phyloP scores from a whole-genome alignment of 345 rosid genomes.

The Aethionema arabicum region DNA sequence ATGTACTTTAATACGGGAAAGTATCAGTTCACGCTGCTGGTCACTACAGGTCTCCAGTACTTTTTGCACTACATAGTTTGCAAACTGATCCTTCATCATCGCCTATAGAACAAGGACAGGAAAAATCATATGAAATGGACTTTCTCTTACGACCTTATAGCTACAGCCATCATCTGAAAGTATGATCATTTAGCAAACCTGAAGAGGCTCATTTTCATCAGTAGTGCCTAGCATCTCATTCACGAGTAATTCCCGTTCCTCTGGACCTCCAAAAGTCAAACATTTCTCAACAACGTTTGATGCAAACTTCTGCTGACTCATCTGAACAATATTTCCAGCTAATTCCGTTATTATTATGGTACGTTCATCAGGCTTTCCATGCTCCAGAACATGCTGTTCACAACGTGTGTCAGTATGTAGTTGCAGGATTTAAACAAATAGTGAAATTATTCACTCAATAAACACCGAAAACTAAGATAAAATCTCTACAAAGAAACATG shows the following conservation, averaged over 20 bases:
- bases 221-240: slow-evolving; percentile 97
- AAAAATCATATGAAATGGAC: neutral
- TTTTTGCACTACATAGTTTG: slow-evolving; percentile 97
- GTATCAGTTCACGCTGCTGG: slow-evolving; percentile 79
- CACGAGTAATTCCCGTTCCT: slow-evolving; percentile 72
- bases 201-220: slow-evolving; percentile 98
- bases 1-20: slow-evolving; percentile 84
- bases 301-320: slow-evolving; percentile 99
- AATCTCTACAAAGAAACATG: too few relatives aligned
- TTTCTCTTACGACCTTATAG: neutral
- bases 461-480: too few relatives aligned
- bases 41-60: slow-evolving; percentile 96
- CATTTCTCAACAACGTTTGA: slow-evolving; percentile 96
- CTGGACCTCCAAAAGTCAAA: slow-evolving; percentile 69
- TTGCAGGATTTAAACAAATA: slow-evolving; percentile 8
- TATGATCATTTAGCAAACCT: slow-evolving; percentile 65
- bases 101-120: slow-evolving; percentile 44
- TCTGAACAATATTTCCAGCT: slow-evolving; percentile 83
- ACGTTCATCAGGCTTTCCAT: slow-evolving; percentile 87
- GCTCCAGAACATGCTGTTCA: slow-evolving; percentile 91
- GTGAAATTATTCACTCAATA: neutral
- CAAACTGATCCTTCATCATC: slow-evolving; percentile 99
- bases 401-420: neutral
- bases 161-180: neutral
- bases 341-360: slow-evolving; percentile 67